phyloP scores from a whole-genome alignment of 768 basidiomycete genomes.

The Kwoniella pini region DNA sequence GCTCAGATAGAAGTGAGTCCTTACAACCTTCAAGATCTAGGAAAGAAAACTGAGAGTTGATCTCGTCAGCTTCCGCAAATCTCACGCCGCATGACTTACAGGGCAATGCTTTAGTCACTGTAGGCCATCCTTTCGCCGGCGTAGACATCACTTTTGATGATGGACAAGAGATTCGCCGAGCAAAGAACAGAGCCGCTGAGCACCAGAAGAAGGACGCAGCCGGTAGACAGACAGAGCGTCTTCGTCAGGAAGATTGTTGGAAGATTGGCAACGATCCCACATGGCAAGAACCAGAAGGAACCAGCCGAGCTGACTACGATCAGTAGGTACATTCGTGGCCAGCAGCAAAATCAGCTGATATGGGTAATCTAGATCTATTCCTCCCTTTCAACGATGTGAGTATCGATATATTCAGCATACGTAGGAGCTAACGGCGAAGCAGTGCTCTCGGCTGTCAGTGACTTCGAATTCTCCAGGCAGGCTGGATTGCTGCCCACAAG shows the following conservation, averaged over 20 bases:
- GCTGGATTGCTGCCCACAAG: slow-evolving; percentile 31
- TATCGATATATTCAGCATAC: not conserved
- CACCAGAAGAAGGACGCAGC: not conserved
- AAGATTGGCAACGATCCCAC: slow-evolving; percentile 29
- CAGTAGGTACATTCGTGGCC: slow-evolving; percentile 17
- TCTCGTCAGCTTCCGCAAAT: not conserved
- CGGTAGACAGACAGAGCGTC: slow-evolving; percentile 4
- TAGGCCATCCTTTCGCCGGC: slow-evolving; percentile 6
- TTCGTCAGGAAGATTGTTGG: slow-evolving; percentile 32
- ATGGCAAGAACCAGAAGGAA: slow-evolving; percentile 39
- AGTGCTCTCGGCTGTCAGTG: slow-evolving; percentile 39
- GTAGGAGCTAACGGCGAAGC: not conserved
- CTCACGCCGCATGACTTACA: not conserved
- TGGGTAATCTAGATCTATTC: slow-evolving; percentile 23
- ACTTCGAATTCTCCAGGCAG: slow-evolving; percentile 36
- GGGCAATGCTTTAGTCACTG: not conserved
- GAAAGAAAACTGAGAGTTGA: not conserved
- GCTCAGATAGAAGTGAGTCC: not conserved
- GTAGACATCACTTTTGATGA: slow-evolving; percentile 6
- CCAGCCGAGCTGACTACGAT: slow-evolving; percentile 26
- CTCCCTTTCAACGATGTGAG: slow-evolving; percentile 41
- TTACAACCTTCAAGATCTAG: too few species aligned
- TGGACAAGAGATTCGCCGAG: not conserved
- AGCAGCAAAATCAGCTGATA: not conserved
- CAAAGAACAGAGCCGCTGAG: not conserved